Percentiles rank a stretch among this genome's conserved stretches.
These are phyloP conservation scores for Podospora tetraspora DNA, from an alignment of 495 filamentous ascomycete species.

Conservation along the genomic window DNA sequence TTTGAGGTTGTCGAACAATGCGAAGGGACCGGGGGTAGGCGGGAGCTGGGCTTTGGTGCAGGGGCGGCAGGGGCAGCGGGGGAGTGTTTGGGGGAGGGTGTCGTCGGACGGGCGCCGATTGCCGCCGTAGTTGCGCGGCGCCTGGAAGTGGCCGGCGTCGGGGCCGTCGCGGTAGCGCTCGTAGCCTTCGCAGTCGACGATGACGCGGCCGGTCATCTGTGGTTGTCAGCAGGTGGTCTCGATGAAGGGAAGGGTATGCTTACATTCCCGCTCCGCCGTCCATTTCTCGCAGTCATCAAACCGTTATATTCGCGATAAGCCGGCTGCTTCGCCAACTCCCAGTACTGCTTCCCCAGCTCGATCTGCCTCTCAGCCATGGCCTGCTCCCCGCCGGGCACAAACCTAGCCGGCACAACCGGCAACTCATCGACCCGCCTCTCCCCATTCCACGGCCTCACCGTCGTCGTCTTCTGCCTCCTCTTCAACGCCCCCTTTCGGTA, in stretches of 20 bases:
- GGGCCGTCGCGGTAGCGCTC: conserved; percentile 17
- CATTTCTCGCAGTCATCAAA: conserved; percentile 15
- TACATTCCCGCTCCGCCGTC: conserved; percentile 7
- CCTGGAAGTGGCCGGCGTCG: background rate
- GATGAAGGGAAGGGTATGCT: background rate
- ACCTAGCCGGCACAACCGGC: conserved; percentile 33
- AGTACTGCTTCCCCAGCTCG: conserved; percentile 32
- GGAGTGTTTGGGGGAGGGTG: conserved; percentile 30
- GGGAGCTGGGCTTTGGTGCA: conserved; percentile 18
- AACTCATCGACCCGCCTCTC: conserved; percentile 32
- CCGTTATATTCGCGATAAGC: conserved; percentile 37
- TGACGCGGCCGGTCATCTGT: conserved; percentile 33
- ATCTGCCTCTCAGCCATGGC: conserved; percentile 26
- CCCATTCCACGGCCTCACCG: conserved; percentile 28
- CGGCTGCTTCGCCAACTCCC: conserved; percentile 35
- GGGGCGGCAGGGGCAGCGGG: conserved; percentile 28
- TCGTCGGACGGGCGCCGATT: conserved; percentile 14
- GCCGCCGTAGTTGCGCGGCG: conserved; percentile 12
- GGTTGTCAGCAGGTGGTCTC: conserved; percentile 1
- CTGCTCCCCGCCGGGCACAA: conserved; percentile 22
- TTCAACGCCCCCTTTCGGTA: conserved; percentile 23
- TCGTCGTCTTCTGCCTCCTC: conserved; percentile 28
- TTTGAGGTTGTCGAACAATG: conserved; percentile 32
- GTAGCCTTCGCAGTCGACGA: conserved; percentile 35
- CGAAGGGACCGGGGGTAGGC: conserved; percentile 24